Evolutionary conservation across 1,139 yeast genomes (phyloP).

Genomic region (Taiozyma onychis): DNA sequence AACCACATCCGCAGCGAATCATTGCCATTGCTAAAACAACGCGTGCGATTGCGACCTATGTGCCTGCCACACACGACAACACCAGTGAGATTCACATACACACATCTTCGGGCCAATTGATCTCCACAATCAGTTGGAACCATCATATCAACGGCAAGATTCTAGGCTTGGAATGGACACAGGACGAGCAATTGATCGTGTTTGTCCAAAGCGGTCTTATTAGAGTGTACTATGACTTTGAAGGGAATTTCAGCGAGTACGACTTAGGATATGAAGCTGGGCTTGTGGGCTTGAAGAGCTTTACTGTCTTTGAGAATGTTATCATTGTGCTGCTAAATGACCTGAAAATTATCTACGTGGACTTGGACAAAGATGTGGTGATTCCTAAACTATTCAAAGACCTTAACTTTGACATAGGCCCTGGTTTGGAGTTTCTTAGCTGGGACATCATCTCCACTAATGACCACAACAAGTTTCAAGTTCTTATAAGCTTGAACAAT

Average conservation of each 20-base stretch:
- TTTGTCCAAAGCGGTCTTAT: slow-evolving; percentile 52
- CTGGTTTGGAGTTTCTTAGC: slow-evolving; percentile 10
- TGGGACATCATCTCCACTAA: slow-evolving; percentile 12
- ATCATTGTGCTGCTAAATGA: slow-evolving; percentile 24
- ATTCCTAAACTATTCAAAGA: slow-evolving; percentile 12
- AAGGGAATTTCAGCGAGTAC: slow-evolving; percentile 24
- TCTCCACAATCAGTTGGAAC: slow-evolving; percentile 22
- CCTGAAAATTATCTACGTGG: slow-evolving; percentile 9
- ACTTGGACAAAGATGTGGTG: slow-evolving; percentile 7
- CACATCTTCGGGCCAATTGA: slow-evolving; percentile 18
- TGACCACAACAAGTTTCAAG: slow-evolving; percentile 3
- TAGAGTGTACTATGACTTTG: slow-evolving; percentile 63
- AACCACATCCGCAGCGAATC: slow-evolving; percentile 7
- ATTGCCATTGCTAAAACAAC: slow-evolving; percentile 18
- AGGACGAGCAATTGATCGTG: slow-evolving; percentile 53
- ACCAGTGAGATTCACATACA: slow-evolving; percentile 13
- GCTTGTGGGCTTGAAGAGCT: slow-evolving; percentile 16
- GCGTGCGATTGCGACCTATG: slow-evolving; percentile 19
- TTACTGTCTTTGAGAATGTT: slow-evolving; percentile 27
- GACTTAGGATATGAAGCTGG: slow-evolving; percentile 7
- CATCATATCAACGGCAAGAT: slow-evolving; percentile 46
- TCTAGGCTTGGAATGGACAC: slow-evolving; percentile 50
- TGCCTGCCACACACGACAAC: slow-evolving; percentile 3
- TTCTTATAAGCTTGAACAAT: slow-evolving; percentile 12
- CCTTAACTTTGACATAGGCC: slow-evolving; percentile 4